These are phyloP conservation scores for Colletotrichum tropicale DNA, from an alignment of 2,329 filamentous ascomycete genomes.

Conservation along the genomic window DNA sequence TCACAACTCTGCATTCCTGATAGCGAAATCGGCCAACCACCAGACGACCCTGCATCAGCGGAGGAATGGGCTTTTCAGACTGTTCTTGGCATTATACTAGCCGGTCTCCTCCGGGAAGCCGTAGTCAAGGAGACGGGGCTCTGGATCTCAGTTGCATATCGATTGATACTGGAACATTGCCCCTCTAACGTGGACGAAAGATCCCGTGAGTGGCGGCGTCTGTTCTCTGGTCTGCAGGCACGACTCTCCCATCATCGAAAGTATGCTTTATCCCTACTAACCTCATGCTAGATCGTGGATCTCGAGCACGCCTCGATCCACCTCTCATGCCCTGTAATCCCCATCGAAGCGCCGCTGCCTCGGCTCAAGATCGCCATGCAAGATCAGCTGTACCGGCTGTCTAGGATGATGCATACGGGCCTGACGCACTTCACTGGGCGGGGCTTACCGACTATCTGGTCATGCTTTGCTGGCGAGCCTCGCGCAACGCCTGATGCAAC, in stretches of 20 bases:
- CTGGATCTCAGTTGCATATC: slow-evolving; percentile 47
- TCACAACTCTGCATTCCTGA: slow-evolving; percentile 42
- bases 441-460: slow-evolving; percentile 47
- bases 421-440: slow-evolving; percentile 45
- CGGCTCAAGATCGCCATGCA: slow-evolving; percentile 39
- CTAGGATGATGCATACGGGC: slow-evolving; percentile 49
- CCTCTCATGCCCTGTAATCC: slow-evolving; percentile 44
- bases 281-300: slow-evolving; percentile 41
- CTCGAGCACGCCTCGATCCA: slow-evolving; percentile 48
- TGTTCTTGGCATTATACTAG: slow-evolving; percentile 44
- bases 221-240: slow-evolving; percentile 36
- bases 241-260: not conserved
- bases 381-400: slow-evolving; percentile 45
- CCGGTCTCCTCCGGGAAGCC: slow-evolving; percentile 44
- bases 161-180: slow-evolving; percentile 44
- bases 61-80: slow-evolving; percentile 48
- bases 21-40: slow-evolving; percentile 28
- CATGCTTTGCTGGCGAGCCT: slow-evolving; percentile 32
- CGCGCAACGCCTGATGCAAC: slow-evolving; percentile 21
- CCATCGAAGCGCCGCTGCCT: slow-evolving; percentile 40
- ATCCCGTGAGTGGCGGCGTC: slow-evolving; percentile 42
- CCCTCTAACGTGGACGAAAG: slow-evolving; percentile 40
- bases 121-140: slow-evolving; percentile 45
- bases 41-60: slow-evolving; percentile 23
- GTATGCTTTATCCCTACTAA: not conserved